Evolutionary conservation across 164 flowering plant genomes (phyloP).

Genomic region (Santalum album): DNA sequence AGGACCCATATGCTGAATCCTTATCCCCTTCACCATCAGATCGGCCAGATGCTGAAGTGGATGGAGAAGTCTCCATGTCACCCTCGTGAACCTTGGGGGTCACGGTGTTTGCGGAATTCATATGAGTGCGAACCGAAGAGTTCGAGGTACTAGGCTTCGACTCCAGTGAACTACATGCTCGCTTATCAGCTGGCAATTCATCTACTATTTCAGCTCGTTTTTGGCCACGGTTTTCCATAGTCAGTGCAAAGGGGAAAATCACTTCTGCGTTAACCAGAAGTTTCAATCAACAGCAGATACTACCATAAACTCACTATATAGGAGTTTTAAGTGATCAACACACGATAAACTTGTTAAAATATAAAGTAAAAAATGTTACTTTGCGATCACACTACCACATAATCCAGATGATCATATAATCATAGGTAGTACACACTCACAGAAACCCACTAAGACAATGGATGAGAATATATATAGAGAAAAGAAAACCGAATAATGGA

Average conservation of each 20-base stretch:
- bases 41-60: slow-evolving; percentile 47
- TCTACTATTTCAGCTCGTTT: slow-evolving; percentile 55
- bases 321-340: neutral
- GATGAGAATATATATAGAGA: too few relatives aligned
- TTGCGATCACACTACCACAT: too few relatives aligned
- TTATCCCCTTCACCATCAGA: slow-evolving; percentile 56
- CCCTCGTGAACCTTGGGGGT: slow-evolving; percentile 26
- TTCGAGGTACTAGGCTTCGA: slow-evolving; percentile 50
- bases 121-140: slow-evolving; percentile 28
- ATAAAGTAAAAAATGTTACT: too few relatives aligned
- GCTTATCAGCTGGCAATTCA: slow-evolving; percentile 70
- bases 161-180: slow-evolving; percentile 67
- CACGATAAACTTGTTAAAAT: neutral
- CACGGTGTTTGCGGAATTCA: slow-evolving; percentile 17
- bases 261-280: neutral
- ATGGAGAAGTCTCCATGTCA: slow-evolving; percentile 63
- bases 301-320: neutral
- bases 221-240: slow-evolving; percentile 64
- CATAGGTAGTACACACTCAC: too few relatives aligned
- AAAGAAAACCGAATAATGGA: too few relatives aligned
- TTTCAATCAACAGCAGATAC: neutral
- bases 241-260: neutral
- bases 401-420: too few relatives aligned
- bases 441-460: too few relatives aligned
- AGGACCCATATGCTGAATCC: slow-evolving; percentile 50